These are phyloP conservation scores for Hypoxylon sp. DNA, from an alignment of 2,329 filamentous ascomycete species.

Conservation along the genomic window DNA sequence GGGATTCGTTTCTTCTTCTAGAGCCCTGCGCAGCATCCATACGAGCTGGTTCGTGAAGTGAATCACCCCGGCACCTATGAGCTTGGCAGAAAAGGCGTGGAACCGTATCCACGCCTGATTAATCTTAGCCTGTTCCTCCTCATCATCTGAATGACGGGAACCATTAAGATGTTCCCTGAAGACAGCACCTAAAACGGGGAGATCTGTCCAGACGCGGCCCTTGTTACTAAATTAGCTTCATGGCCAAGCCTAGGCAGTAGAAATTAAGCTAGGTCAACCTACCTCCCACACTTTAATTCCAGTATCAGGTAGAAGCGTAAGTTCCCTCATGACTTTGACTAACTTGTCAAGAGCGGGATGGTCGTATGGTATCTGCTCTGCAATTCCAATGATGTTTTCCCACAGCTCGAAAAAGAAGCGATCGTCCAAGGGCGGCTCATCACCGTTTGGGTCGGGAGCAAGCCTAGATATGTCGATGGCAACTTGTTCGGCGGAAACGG, in stretches of 20 bases:
- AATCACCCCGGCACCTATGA: conserved; percentile 47
- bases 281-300: conserved; percentile 50
- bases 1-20: conserved; percentile 46
- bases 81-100: conserved; percentile 51
- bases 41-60: conserved; percentile 43
- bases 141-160: conserved; percentile 23
- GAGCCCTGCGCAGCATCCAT: conserved; percentile 52
- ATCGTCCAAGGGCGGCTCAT: conserved; percentile 37
- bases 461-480: conserved; percentile 42
- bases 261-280: conserved; percentile 18
- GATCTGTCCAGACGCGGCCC: conserved; percentile 48
- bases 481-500: conserved; percentile 32
- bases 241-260: neutral
- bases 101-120: conserved; percentile 45
- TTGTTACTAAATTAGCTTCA: conserved; percentile 28
- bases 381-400: conserved; percentile 45
- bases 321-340: conserved; percentile 48
- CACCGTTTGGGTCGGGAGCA: conserved; percentile 14
- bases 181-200: conserved; percentile 48
- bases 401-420: conserved; percentile 50
- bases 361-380: conserved; percentile 49
- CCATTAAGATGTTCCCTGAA: conserved; percentile 48
- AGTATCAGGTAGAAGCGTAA: conserved; percentile 48
- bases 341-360: conserved; percentile 51
- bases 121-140: conserved; percentile 33